Percentiles rank a stretch among this genome's conserved stretches.
These are phyloP conservation scores for Mycogone perniciosa DNA, from an alignment of 2,329 filamentous ascomycete species.

Conservation along the genomic window DNA sequence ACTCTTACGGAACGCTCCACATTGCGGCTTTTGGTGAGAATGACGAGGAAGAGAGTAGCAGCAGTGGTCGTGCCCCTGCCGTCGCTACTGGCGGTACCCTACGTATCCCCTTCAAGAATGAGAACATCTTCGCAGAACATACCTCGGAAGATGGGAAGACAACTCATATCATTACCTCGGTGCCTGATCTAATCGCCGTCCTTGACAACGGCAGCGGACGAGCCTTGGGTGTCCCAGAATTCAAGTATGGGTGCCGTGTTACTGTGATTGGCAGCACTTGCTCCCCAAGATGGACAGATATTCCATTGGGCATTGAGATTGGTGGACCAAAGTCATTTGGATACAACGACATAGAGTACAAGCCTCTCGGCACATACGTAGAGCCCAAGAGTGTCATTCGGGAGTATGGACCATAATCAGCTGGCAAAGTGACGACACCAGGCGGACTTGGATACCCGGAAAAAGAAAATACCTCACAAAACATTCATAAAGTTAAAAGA, in stretches of 20 bases:
- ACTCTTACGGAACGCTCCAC: constrained; percentile 33
- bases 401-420: not conserved
- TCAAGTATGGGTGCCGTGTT: constrained; percentile 23
- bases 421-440: too few species aligned
- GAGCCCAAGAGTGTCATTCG: constrained; percentile 48
- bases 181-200: constrained; percentile 36
- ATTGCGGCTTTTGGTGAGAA: constrained; percentile 33
- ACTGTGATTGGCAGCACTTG: constrained; percentile 48
- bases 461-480: too few species aligned
- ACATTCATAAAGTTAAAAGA: too few species aligned
- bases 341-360: constrained; percentile 39
- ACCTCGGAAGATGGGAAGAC: constrained; percentile 14
- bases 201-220: constrained; percentile 31
- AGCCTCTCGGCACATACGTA: constrained; percentile 43
- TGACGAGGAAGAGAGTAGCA: constrained; percentile 26
- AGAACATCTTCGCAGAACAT: constrained; percentile 41
- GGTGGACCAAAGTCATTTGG: constrained; percentile 35
- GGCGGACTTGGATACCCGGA: too few species aligned
- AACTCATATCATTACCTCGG: constrained; percentile 27
- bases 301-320: constrained; percentile 40
- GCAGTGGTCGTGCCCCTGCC: constrained; percentile 15
- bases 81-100: constrained; percentile 18
- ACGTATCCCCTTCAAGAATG: constrained; percentile 52
- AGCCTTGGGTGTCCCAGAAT: constrained; percentile 33
- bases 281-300: constrained; percentile 47